A percentile compares a stretch with the other conserved stretches of the same genome.
These are phyloP conservation scores for Phytophthora citricola DNA, from an alignment of 352 stramenopile genomes.

Conservation along the genomic window DNA sequence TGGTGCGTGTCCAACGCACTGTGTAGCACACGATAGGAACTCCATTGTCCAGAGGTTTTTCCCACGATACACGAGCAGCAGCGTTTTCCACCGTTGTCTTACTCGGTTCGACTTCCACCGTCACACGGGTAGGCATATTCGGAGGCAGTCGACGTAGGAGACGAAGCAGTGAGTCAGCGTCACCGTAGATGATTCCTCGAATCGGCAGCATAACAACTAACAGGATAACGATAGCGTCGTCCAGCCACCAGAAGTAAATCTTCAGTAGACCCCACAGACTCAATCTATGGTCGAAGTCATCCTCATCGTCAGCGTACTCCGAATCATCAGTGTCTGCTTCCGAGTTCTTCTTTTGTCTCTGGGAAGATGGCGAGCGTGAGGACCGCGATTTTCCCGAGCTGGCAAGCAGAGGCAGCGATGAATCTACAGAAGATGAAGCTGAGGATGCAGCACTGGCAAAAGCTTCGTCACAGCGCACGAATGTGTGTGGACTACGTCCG, in stretches of 20 bases:
- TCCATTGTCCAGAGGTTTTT: slow-evolving; percentile 79
- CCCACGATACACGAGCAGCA: slow-evolving; percentile 75
- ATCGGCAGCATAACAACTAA: slow-evolving; percentile 81
- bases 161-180: slow-evolving; percentile 76
- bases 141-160: slow-evolving; percentile 74
- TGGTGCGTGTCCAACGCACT: slow-evolving; percentile 79
- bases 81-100: slow-evolving; percentile 68
- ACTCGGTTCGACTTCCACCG: slow-evolving; percentile 63
- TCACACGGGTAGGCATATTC: slow-evolving; percentile 84
- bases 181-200: slow-evolving; percentile 83
- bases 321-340: slow-evolving; percentile 19
- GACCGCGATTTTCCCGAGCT: slow-evolving; percentile 34
- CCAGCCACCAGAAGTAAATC: slow-evolving; percentile 86
- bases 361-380: slow-evolving; percentile 32
- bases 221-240: slow-evolving; percentile 79
- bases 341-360: slow-evolving; percentile 12
- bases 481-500: slow-evolving; percentile 65
- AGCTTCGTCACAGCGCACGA: slow-evolving; percentile 60
- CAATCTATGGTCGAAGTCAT: slow-evolving; percentile 25
- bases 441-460: slow-evolving; percentile 10
- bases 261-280: slow-evolving; percentile 60
- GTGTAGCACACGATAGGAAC: slow-evolving; percentile 87
- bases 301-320: slow-evolving; percentile 2
- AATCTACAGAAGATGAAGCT: slow-evolving; percentile 13
- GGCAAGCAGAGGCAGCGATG: slow-evolving; percentile 11